Conservation (phyloP, 257 asterid species). For the Echium plantagineum region DNA sequence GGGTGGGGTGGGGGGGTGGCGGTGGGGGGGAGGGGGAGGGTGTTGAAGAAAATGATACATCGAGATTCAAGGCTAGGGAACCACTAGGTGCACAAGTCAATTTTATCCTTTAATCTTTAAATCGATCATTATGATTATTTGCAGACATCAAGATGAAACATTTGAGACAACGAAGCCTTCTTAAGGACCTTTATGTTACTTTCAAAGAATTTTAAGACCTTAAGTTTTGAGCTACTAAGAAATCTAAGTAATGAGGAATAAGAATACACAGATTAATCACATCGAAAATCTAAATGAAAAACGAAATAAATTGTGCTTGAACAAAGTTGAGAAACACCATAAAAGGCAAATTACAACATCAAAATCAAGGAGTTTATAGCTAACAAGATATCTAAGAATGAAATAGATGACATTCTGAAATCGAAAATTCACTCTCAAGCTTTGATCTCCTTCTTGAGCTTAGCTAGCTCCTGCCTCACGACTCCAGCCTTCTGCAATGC, state of each 20-base stretch:
- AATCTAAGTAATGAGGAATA: not conserved
- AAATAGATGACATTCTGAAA: not conserved
- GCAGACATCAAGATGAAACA: too few relatives aligned
- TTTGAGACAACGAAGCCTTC: too few relatives aligned
- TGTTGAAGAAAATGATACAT: too few relatives aligned
- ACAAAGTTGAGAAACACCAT: not conserved
- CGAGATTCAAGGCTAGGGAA: too few relatives aligned
- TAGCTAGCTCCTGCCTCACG: slow-evolving; percentile 20
- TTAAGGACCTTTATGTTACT: too few relatives aligned
- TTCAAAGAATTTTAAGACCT: too few relatives aligned
- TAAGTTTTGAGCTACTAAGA: not conserved
- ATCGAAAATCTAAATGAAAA: not conserved
- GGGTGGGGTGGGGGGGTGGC: too few relatives aligned
- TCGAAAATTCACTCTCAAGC: slow-evolving; percentile 3
- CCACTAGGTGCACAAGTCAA: too few relatives aligned
- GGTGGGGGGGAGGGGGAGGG: too few relatives aligned
- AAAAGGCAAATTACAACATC: not conserved
- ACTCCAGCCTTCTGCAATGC: slow-evolving; percentile 18
- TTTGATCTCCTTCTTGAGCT: slow-evolving; percentile 13
- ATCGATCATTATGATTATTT: too few relatives aligned
- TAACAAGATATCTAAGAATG: not conserved
- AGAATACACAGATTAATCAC: too few relatives aligned
- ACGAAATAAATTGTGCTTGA: not conserved
- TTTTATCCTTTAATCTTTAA: too few relatives aligned
- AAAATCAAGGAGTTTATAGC: not conserved